A percentile compares a stretch with the other conserved stretches of the same genome.
These are phyloP conservation scores for Russula vinacea DNA, from an alignment of 768 basidiomycete species.

Conservation along the genomic window DNA sequence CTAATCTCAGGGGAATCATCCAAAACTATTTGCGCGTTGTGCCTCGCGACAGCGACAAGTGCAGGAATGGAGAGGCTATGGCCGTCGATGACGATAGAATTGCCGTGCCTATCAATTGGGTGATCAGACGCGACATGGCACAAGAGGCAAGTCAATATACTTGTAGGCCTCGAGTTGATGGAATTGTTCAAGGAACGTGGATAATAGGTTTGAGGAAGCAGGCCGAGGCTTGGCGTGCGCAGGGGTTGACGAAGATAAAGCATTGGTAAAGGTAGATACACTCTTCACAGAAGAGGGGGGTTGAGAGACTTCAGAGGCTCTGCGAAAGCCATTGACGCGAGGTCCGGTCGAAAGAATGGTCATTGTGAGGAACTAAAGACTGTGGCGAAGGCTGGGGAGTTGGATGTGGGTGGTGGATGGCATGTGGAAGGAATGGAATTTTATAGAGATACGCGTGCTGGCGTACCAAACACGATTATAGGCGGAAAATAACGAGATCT, in stretches of 20 bases:
- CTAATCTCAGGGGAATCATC: conserved; percentile 48
- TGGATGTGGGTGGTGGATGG: not conserved
- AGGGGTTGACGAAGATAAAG: not conserved
- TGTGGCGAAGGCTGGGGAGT: not conserved
- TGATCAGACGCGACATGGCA: conserved; percentile 13
- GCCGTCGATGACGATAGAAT: conserved; percentile 63
- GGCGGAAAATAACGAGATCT: not conserved
- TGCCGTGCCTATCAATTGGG: conserved; percentile 49
- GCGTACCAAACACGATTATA: not conserved
- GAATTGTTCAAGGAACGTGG: conserved; percentile 55
- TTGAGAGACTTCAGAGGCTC: not conserved
- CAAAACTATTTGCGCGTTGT: conserved; percentile 50
- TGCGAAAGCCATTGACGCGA: conserved; percentile 21
- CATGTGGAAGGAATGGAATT: conserved; percentile 6
- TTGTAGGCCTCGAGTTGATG: conserved; percentile 63
- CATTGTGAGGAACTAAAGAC: conserved; percentile 14
- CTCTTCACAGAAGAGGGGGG: conserved; percentile 3
- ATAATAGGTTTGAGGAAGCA: conserved; percentile 41
- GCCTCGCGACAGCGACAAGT: conserved; percentile 72
- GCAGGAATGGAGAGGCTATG: conserved; percentile 70
- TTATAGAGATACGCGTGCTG: conserved; percentile 14
- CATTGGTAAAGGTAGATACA: not conserved
- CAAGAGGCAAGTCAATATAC: conserved; percentile 39
- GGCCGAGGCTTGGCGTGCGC: not conserved
- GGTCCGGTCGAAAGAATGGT: conserved; percentile 26